A percentile compares a stretch with the other conserved stretches of the same genome.
Conservation (phyloP, 768 basidiomycete species). For the Neoboletus brunneissimus region DNA sequence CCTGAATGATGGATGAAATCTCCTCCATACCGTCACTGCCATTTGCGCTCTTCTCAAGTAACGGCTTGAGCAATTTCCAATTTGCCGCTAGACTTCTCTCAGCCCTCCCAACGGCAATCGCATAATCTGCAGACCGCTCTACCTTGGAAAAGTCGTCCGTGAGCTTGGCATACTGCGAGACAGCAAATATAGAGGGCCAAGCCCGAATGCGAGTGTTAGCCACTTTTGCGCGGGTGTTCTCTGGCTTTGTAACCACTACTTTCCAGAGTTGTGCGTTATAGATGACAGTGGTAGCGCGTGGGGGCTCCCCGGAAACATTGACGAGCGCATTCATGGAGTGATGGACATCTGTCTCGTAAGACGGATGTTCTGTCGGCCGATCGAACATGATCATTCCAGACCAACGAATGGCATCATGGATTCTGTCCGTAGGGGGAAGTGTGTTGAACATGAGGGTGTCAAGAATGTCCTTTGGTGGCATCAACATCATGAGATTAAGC, state of each 20-base stretch:
- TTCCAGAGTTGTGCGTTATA: slow-evolving; percentile 2
- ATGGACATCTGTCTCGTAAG: slow-evolving; percentile 7
- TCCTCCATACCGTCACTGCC: not conserved
- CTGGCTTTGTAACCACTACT: slow-evolving; percentile 2
- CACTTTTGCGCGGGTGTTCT: too few species aligned
- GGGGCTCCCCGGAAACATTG: not conserved
- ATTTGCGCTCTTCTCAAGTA: not conserved
- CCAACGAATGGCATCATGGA: not conserved
- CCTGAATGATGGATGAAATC: not conserved
- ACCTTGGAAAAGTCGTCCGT: slow-evolving; percentile 6
- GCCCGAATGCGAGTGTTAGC: not conserved
- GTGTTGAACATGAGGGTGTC: slow-evolving; percentile 13
- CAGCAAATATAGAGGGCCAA: not conserved
- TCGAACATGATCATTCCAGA: slow-evolving; percentile 12
- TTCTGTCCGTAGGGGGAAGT: not conserved
- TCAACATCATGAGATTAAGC: slow-evolving; percentile 6
- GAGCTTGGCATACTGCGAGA: not conserved
- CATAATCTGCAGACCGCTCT: not conserved
- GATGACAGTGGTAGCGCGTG: not conserved
- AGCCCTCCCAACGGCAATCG: not conserved
- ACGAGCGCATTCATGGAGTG: slow-evolving; percentile 1
- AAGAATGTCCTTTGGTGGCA: slow-evolving; percentile 7
- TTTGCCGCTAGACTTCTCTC: slow-evolving; percentile 4
- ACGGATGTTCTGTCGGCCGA: slow-evolving; percentile 8
- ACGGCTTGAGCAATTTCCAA: not conserved